Percentiles rank a stretch among this genome's conserved stretches.
Conservation (phyloP, 306 rosid species). For the Sophora flavescens region DNA sequence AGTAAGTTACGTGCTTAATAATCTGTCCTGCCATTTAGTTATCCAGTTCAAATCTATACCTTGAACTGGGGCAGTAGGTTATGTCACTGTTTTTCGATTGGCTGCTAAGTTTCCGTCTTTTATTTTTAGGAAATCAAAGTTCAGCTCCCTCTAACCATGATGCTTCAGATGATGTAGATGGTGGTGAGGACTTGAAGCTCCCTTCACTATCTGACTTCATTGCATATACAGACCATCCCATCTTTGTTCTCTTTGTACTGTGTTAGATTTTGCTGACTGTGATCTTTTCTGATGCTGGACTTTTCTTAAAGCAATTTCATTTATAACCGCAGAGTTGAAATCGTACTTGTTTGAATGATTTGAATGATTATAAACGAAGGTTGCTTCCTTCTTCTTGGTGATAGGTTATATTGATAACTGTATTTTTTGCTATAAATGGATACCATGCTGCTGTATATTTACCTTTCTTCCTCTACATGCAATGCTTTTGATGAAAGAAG, state of each 20-base stretch:
- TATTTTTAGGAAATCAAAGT: constrained; percentile 66
- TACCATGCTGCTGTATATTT: not conserved
- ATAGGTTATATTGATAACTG: constrained; percentile 14
- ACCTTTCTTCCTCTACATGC: constrained; percentile 23
- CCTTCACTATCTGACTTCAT: constrained; percentile 18
- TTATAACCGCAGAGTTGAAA: constrained; percentile 6
- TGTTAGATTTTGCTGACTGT: not conserved
- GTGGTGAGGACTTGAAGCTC: constrained; percentile 61
- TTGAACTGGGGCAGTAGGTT: constrained; percentile 23
- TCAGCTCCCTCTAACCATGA: constrained; percentile 53
- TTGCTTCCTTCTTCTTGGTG: constrained; percentile 30
- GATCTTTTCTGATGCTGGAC: constrained; percentile 23
- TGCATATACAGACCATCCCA: constrained; percentile 2
- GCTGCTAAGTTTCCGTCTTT: constrained; percentile 35
- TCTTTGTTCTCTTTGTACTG: not conserved
- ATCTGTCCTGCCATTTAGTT: constrained; percentile 35
- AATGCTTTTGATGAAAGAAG: constrained; percentile 29
- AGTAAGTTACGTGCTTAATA: constrained; percentile 11
- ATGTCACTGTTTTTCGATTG: constrained; percentile 23
- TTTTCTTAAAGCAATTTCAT: constrained; percentile 15
- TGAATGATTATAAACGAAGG: constrained; percentile 24
- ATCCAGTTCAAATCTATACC: constrained; percentile 24
- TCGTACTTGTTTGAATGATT: constrained; percentile 16
- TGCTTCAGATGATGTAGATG: constrained; percentile 68
- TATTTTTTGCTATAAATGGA: not conserved